A percentile compares a stretch with the other conserved stretches of the same genome.
phyloP scores from a whole-genome alignment of 2,329 filamentous ascomycete species.

The Blastomyces percursus region DNA sequence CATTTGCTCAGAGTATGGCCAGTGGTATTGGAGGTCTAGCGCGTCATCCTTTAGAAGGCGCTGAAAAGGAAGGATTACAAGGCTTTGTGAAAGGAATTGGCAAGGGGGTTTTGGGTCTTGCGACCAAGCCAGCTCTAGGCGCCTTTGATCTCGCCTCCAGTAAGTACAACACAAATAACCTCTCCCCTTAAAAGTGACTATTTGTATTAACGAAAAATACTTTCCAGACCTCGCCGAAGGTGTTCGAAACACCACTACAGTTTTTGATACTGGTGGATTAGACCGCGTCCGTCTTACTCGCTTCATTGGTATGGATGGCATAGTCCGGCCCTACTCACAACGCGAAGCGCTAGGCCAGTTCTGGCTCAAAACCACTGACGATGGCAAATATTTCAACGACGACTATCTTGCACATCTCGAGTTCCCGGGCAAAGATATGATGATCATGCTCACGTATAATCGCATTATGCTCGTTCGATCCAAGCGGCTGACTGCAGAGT shows the following conservation, averaged over 20 bases:
- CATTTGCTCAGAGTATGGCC: constrained; percentile 81
- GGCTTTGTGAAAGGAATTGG: constrained; percentile 98
- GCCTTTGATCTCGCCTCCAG: constrained; percentile 92
- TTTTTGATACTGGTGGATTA: constrained; percentile 89
- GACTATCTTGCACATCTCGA: constrained; percentile 95
- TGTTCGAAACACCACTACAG: constrained; percentile 95
- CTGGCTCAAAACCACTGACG: constrained; percentile 97
- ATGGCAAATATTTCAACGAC: constrained; percentile 96
- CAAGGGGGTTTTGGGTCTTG: constrained; percentile 86
- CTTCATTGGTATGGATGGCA: constrained; percentile 83
- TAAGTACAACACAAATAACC: constrained; percentile 19
- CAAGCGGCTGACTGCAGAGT: constrained; percentile 76
- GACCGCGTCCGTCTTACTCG: constrained; percentile 89
- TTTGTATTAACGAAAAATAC: constrained; percentile 10
- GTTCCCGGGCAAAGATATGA: constrained; percentile 75
- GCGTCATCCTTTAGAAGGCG: constrained; percentile 85
- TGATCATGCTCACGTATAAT: constrained; percentile 77
- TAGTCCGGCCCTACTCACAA: constrained; percentile 87
- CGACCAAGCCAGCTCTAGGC: constrained; percentile 92
- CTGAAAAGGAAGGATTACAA: constrained; percentile 84
- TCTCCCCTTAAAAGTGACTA: not conserved
- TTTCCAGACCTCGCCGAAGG: constrained; percentile 70
- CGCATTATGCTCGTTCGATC: constrained; percentile 85
- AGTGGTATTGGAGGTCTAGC: constrained; percentile 90
- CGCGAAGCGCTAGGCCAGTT: constrained; percentile 93